These are phyloP conservation scores for Gymnopus androsaceus DNA, from an alignment of 1,284 basidiomycete species.

Conservation along the genomic window DNA sequence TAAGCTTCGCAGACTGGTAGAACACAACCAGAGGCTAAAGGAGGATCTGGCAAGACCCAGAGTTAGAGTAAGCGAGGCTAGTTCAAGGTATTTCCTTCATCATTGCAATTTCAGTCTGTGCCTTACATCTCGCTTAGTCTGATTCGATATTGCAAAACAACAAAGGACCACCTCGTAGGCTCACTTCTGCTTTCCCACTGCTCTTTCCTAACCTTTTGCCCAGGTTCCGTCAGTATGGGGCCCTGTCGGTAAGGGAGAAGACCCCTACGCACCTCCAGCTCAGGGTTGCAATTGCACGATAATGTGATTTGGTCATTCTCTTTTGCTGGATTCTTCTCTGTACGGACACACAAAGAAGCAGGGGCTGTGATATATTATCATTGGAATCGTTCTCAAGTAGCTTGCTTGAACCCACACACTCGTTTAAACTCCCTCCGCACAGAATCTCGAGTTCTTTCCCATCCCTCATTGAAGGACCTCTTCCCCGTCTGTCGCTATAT, in stretches of 20 bases:
- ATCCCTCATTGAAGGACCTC: not conserved
- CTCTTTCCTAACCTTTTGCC: conserved; percentile 17
- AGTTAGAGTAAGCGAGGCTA: conserved; percentile 89
- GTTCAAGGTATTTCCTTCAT: conserved; percentile 69
- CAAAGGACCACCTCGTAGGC: conserved; percentile 83
- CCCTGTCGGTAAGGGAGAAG: conserved; percentile 84
- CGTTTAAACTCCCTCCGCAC: not conserved
- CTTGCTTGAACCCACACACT: conserved; percentile 5
- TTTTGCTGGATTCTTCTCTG: not conserved
- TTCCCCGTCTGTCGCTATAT: not conserved
- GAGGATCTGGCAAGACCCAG: conserved; percentile 90
- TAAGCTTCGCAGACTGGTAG: conserved; percentile 88
- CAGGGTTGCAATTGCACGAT: conserved; percentile 15
- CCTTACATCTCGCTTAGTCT: too few species aligned
- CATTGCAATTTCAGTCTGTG: too few species aligned
- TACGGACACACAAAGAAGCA: not conserved
- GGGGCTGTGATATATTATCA: not conserved
- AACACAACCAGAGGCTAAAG: conserved; percentile 89
- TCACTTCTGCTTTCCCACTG: conserved; percentile 7
- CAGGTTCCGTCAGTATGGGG: conserved; percentile 93
- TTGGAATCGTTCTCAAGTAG: conserved; percentile 4
- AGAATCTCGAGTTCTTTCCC: not conserved
- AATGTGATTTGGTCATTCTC: conserved; percentile 24
- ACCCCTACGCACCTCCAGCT: conserved; percentile 80
- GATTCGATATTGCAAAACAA: conserved; percentile 89